phyloP scores from a whole-genome alignment of 176 grass and related monocot genomes.

The Oryza rufipogon region DNA sequence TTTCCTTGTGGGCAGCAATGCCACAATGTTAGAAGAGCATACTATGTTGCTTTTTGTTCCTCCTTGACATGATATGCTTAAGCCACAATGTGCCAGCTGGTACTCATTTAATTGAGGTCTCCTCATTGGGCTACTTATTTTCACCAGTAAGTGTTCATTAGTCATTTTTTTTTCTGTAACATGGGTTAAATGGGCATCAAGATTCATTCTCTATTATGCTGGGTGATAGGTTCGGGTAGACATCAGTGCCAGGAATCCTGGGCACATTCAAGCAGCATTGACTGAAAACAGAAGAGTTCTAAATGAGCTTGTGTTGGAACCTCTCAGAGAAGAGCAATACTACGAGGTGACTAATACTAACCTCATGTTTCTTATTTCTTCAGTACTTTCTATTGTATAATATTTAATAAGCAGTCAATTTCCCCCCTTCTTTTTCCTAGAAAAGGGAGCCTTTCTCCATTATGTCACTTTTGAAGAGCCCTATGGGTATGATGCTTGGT shows the following conservation, averaged over 20 bases:
- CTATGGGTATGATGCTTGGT: conserved; percentile 95
- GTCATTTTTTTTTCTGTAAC: conserved; percentile 18
- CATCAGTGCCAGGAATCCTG: conserved; percentile 95
- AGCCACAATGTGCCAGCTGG: conserved; percentile 93
- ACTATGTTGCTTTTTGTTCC: conserved; percentile 15
- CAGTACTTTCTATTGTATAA: conserved; percentile 17
- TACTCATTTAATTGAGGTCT: conserved; percentile 94
- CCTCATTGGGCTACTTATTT: conserved; percentile 88
- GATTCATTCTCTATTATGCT: conserved; percentile 27
- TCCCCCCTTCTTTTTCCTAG: conserved; percentile 50
- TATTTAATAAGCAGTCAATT: conserved; percentile 1
- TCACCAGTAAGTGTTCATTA: conserved; percentile 72
- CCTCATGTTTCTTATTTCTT: conserved; percentile 3
- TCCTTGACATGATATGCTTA: conserved; percentile 64
- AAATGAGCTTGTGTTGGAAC: conserved; percentile 92
- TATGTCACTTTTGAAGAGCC: conserved; percentile 92
- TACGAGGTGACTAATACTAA: conserved; percentile 66
- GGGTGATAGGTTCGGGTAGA: conserved; percentile 81
- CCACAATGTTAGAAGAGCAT: background rate
- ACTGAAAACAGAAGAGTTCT: conserved; percentile 82
- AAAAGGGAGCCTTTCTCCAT: conserved; percentile 84
- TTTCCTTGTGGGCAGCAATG: background rate
- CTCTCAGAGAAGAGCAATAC: conserved; percentile 88
- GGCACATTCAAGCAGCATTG: conserved; percentile 95
- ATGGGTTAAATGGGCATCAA: background rate